Percentiles rank a stretch among this genome's conserved stretches.
phyloP scores from a whole-genome alignment of 257 asterid genomes.

The Solanum ahanhuiri region DNA sequence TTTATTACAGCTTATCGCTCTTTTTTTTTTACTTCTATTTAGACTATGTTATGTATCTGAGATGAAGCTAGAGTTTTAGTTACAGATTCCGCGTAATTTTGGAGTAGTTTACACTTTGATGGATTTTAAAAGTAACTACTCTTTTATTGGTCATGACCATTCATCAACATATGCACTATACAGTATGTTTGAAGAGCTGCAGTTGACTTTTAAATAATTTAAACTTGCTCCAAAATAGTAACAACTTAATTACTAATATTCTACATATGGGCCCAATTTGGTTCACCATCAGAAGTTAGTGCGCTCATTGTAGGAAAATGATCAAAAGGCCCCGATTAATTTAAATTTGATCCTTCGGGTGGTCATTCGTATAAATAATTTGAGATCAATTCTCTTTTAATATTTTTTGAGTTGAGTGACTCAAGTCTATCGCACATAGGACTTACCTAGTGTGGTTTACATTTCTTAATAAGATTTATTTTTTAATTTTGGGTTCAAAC shows the following conservation, averaged over 20 bases:
- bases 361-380: too few species aligned
- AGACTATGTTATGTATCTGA: neutral
- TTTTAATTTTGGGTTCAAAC: fast-evolving
- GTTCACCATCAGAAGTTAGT: neutral
- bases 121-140: neutral
- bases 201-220: neutral
- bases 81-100: too few species aligned
- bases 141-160: neutral
- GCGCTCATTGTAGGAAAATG: neutral
- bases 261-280: neutral
- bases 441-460: too few species aligned
- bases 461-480: too few species aligned
- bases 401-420: fast-evolving
- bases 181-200: neutral
- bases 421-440: fast-evolving
- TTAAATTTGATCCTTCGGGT: neutral
- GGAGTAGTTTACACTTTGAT: neutral
- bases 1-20: neutral
- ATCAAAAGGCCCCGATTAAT: neutral
- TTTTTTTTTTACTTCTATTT: too few species aligned
- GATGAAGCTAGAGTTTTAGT: too few species aligned
- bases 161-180: neutral
- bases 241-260: neutral
- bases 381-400: fast-evolving
- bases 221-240: neutral